Evolutionary conservation across 2,329 filamentous ascomycete species (phyloP), one percentile per base, ranked within the genome.

Genomic region (Penicillium sp.): DNA sequence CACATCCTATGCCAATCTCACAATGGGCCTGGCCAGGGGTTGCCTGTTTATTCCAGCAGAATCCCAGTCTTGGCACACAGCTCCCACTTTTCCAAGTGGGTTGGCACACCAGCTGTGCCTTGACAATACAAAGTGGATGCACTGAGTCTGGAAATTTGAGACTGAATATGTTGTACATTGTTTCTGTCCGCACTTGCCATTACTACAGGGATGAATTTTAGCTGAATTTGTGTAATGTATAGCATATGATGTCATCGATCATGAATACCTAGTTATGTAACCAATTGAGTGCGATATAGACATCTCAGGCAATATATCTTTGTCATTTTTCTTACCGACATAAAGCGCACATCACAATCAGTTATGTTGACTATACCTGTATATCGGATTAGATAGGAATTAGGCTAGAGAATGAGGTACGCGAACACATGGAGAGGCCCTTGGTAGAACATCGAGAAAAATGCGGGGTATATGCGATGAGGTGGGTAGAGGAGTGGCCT

Each of bases 1-100:
- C 56, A 56, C 49, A 45, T 48, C 40, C 21, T 19, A 19, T 37
- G n/a, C 4, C 13, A n/a, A 33, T 28, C 8, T 24, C n/a, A 6
- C 7, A 9, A 29, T 42, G 19, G 37, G 22, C 29, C 37, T 42
- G 29, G 29, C 33, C 43, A 35, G 34, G 34, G n/a, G 22, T 46
- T 17, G 28, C 19, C 19, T 40, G 29, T 12, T 38, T 29, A 22
- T 34, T n/a, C 21, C n/a, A 33, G 15, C 26, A 31, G 32, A 37
- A 28, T 48, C 13, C 28, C 7, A 10, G 40, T 42, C 40, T 32
- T 42, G 26, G 39, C 39, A 13, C 31, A 32, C 4, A 32, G 17
- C n/a, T 41, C 10, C 10, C 12, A 13, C 37, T 39, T 13, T 1
- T 39, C 8, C 7, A 37, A 12, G 15, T 33, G 31, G 8, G 5